phyloP scores from a whole-genome alignment of 2,329 filamentous ascomycete species.

The Berkeleyomyces basicola region DNA sequence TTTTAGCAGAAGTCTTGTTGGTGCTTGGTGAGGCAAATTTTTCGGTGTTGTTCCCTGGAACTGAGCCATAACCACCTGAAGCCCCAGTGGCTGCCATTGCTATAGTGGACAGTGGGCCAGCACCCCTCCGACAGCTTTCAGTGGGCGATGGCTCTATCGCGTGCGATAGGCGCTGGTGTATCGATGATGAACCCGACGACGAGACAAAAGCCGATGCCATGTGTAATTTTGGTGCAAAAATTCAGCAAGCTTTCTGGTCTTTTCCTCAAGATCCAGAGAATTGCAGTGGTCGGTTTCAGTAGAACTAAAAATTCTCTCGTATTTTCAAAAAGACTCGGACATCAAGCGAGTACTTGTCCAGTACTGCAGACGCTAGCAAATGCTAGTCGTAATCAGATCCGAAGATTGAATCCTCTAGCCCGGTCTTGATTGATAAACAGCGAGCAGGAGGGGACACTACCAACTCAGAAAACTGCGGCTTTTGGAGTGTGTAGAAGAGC shows the following conservation, averaged over 20 bases:
- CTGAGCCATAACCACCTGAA: constrained; percentile 1
- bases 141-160: constrained; percentile 8
- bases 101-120: constrained; percentile 9
- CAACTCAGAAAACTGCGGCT: background rate
- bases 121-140: constrained; percentile 9
- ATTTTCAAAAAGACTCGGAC: background rate
- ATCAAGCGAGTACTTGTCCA: background rate
- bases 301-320: background rate
- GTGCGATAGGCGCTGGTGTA: constrained; percentile 4
- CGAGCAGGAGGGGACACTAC: background rate
- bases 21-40: constrained; percentile 13
- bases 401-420: background rate
- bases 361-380: constrained; percentile 4
- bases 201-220: background rate
- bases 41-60: constrained; percentile 7
- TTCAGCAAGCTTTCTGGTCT: background rate
- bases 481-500: background rate
- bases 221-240: background rate
- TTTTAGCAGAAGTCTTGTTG: background rate
- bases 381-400: constrained; percentile 10
- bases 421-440: constrained; percentile 12
- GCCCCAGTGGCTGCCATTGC: background rate
- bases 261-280: background rate
- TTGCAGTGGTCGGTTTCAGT: background rate
- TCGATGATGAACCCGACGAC: background rate